These are phyloP conservation scores for Parsonsia alboflavescens DNA, from an alignment of 257 asterid species.

Conservation along the genomic window DNA sequence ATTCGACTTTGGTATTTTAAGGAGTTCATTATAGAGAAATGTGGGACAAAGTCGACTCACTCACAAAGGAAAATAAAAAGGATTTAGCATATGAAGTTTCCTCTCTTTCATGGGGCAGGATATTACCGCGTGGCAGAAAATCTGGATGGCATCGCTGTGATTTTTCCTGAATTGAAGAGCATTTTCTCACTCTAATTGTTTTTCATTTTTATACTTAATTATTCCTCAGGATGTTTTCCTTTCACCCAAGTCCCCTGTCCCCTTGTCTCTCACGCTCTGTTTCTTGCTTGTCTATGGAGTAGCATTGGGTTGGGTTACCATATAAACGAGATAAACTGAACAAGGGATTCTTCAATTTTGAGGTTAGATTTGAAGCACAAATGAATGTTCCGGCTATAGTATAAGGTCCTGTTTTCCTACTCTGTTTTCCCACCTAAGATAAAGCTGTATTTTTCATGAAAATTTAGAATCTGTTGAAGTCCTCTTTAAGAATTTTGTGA, in stretches of 20 bases:
- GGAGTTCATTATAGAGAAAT: too few relatives aligned
- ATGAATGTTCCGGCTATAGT: not conserved
- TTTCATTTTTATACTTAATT: not conserved
- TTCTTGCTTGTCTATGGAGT: not conserved
- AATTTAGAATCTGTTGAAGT: not conserved
- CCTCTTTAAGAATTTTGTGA: conserved; percentile 3
- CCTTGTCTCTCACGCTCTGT: conserved; percentile 3
- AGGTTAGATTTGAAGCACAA: conserved; percentile 4
- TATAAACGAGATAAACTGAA: not conserved
- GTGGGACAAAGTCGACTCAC: too few relatives aligned
- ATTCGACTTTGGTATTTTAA: too few relatives aligned
- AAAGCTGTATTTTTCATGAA: conserved; percentile 9
- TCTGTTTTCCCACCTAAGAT: conserved; percentile 1
- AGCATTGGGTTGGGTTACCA: not conserved
- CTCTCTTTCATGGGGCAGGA: too few relatives aligned
- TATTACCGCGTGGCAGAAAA: too few relatives aligned
- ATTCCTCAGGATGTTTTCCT: not conserved
- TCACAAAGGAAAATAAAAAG: too few relatives aligned
- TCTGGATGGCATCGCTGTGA: not conserved
- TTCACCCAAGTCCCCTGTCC: not conserved
- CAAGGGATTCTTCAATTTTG: conserved; percentile 1
- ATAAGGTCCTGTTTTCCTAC: not conserved
- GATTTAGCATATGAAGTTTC: too few relatives aligned
- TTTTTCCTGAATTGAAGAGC: too few relatives aligned
- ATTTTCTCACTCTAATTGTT: not conserved